Conservation (phyloP, 306 rosid species). For the Malus sylvestris region DNA sequence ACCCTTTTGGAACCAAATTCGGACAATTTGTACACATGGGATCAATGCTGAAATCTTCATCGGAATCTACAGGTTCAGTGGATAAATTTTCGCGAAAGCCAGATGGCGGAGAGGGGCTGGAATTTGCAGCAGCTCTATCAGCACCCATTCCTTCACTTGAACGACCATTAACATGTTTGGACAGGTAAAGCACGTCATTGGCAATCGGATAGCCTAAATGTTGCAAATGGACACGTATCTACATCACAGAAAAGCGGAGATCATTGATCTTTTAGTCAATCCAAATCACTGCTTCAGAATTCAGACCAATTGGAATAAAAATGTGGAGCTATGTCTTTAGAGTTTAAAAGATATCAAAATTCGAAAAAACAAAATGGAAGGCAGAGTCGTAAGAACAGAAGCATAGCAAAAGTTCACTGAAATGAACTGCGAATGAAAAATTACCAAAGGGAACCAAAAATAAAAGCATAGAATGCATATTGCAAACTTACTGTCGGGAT, state of each 20-base stretch:
- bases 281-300: background rate
- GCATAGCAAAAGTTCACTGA: background rate
- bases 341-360: background rate
- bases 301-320: background rate
- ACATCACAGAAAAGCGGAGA: constrained; percentile 10
- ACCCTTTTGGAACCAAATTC: constrained; percentile 78
- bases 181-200: constrained; percentile 68
- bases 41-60: constrained; percentile 52
- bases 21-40: constrained; percentile 94
- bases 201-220: constrained; percentile 77
- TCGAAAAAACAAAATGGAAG: background rate
- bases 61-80: constrained; percentile 29
- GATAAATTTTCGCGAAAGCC: constrained; percentile 25
- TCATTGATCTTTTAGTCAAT: background rate
- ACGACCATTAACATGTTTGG: constrained; percentile 35
- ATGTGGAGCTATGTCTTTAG: background rate
- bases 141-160: constrained; percentile 43
- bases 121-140: constrained; percentile 45
- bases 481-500: background rate
- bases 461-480: background rate
- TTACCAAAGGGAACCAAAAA: background rate
- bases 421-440: background rate
- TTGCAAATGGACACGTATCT: constrained; percentile 88
- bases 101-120: constrained; percentile 29
- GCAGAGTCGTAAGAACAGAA: background rate